A percentile compares a stretch with the other conserved stretches of the same genome.
These are phyloP conservation scores for Cyclotella cryptica DNA, from an alignment of 108 stramenopile genomes.

Conservation along the genomic window DNA sequence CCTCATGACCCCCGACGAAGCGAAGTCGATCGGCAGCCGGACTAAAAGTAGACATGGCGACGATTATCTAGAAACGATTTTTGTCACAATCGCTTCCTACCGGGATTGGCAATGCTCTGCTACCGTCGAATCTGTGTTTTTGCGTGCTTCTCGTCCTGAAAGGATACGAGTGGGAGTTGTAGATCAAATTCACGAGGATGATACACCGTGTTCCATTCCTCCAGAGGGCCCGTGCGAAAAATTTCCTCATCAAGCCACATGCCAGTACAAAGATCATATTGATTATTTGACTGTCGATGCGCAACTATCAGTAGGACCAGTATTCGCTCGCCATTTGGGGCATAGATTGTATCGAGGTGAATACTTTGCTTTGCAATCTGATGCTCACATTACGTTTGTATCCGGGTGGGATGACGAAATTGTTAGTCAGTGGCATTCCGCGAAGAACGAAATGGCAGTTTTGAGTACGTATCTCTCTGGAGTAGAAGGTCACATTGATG, in stretches of 20 bases:
- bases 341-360: constrained; percentile 91
- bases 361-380: constrained; percentile 95
- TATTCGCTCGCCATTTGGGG: constrained; percentile 89
- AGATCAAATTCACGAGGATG: constrained; percentile 66
- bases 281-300: constrained; percentile 76
- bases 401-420: constrained; percentile 88
- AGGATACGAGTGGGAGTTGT: constrained; percentile 80
- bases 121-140: constrained; percentile 79
- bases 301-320: constrained; percentile 79
- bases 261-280: constrained; percentile 66
- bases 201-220: constrained; percentile 53
- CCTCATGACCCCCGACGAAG: constrained; percentile 74
- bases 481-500: constrained; percentile 68
- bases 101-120: constrained; percentile 82
- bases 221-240: constrained; percentile 62
- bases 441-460: constrained; percentile 92
- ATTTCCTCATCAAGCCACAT: constrained; percentile 71
- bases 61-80: constrained; percentile 67
- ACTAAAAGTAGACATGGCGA: background rate
- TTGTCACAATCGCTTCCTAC: constrained; percentile 77
- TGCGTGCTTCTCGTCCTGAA: constrained; percentile 78
- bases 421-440: constrained; percentile 76
- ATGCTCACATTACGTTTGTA: constrained; percentile 93
- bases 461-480: constrained; percentile 85
- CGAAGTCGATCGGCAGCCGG: constrained; percentile 65